A percentile compares a stretch with the other conserved stretches of the same genome.
These are phyloP conservation scores for Diplotaxis tenuifolia DNA, from an alignment of 345 rosid genomes.

Conservation along the genomic window DNA sequence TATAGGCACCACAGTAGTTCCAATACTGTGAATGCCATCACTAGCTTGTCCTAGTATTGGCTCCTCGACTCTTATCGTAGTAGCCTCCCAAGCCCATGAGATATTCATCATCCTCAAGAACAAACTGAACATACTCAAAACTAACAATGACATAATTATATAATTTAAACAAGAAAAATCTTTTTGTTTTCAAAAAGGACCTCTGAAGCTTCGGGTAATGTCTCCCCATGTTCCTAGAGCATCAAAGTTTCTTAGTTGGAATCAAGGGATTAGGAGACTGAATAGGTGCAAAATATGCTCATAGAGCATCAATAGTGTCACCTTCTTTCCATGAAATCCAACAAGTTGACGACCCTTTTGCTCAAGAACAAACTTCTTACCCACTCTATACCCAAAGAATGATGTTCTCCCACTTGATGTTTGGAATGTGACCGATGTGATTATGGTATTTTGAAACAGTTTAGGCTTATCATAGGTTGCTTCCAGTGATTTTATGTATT, in stretches of 20 bases:
- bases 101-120: slow-evolving; percentile 31
- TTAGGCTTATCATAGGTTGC: neutral
- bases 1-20: slow-evolving; percentile 12
- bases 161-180: neutral
- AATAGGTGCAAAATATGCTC: slow-evolving; percentile 2
- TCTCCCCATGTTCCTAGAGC: slow-evolving; percentile 34
- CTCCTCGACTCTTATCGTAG: neutral
- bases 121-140: slow-evolving; percentile 15
- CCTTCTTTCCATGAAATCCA: neutral
- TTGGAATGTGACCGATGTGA: slow-evolving; percentile 20
- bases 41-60: slow-evolving; percentile 30
- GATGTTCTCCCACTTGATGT: slow-evolving; percentile 22
- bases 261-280: neutral
- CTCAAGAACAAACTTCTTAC: neutral
- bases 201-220: slow-evolving; percentile 14
- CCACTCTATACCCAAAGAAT: neutral
- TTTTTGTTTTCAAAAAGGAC: neutral
- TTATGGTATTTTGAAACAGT: neutral
- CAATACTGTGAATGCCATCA: slow-evolving; percentile 25
- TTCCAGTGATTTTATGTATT: slow-evolving; percentile 26
- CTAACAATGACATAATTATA: neutral
- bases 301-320: neutral
- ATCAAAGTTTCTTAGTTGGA: slow-evolving; percentile 14
- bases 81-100: slow-evolving; percentile 16
- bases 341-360: neutral